Evolutionary conservation across 345 rosid species (phyloP).

Genomic region (Abelmoschus esculentus): DNA sequence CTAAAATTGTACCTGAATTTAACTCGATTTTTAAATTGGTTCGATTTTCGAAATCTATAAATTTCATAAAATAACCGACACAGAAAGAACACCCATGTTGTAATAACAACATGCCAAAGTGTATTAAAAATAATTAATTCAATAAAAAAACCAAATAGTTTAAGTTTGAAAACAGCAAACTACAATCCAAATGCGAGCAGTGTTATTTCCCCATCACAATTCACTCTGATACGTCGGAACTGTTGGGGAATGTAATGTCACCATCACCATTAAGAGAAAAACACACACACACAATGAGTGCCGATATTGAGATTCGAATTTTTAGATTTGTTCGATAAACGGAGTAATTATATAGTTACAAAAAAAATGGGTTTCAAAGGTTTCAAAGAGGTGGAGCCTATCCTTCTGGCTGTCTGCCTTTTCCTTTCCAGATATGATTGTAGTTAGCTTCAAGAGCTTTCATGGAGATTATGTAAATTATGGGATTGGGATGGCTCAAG

Average conservation of each 20-base stretch:
- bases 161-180: neutral
- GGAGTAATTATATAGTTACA: too few species aligned
- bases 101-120: too few species aligned
- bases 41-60: too few species aligned
- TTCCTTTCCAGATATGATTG: neutral
- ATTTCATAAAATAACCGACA: too few species aligned
- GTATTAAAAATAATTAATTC: neutral
- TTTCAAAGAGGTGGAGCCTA: neutral
- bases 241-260: neutral
- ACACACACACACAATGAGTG: neutral
- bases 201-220: neutral
- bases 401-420: neutral
- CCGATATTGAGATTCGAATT: neutral
- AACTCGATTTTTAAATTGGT: too few species aligned
- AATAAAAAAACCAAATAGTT: neutral
- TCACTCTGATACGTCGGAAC: neutral
- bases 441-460: neutral
- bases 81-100: too few species aligned
- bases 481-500: conserved; percentile 7
- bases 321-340: neutral
- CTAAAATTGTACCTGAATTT: too few species aligned
- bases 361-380: too few species aligned
- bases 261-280: neutral
- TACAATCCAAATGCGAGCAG: neutral
- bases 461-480: neutral